Conservation (phyloP, 2,329 filamentous ascomycete genomes). For the Neonectria magnoliae region DNA sequence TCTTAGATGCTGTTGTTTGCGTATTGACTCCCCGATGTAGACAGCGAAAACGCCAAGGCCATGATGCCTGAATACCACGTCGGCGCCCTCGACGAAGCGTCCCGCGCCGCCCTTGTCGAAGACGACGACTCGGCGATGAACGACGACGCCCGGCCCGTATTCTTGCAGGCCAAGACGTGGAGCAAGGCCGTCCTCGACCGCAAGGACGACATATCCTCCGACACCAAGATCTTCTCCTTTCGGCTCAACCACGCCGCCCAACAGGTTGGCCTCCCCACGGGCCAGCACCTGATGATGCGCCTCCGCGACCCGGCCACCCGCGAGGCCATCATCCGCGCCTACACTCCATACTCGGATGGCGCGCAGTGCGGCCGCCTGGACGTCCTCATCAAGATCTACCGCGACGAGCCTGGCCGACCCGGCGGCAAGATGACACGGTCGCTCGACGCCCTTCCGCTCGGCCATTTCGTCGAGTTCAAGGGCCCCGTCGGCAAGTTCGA, state of each 20-base stretch:
- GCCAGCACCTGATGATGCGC: conserved; percentile 88
- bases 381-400: conserved; percentile 86
- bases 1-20: background rate
- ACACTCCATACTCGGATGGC: conserved; percentile 81
- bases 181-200: conserved; percentile 74
- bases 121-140: conserved; percentile 49
- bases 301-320: conserved; percentile 75
- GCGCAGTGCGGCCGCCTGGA: conserved; percentile 71
- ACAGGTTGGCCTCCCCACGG: conserved; percentile 78
- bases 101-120: conserved; percentile 61
- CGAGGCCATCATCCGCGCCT: conserved; percentile 83
- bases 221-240: conserved; percentile 86
- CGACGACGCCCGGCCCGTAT: conserved; percentile 63
- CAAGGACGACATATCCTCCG: conserved; percentile 77
- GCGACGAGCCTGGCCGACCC: conserved; percentile 61
- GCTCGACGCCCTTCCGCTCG: conserved; percentile 76
- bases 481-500: conserved; percentile 88
- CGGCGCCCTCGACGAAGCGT: conserved; percentile 74
- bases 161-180: conserved; percentile 79
- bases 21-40: conserved; percentile 56
- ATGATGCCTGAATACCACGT: conserved; percentile 92
- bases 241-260: conserved; percentile 77
- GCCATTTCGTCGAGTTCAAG: conserved; percentile 83
- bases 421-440: conserved; percentile 87
- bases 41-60: conserved; percentile 88